Evolutionary conservation across 495 filamentous ascomycete species (phyloP).

Genomic region (Xylaria acuta): DNA sequence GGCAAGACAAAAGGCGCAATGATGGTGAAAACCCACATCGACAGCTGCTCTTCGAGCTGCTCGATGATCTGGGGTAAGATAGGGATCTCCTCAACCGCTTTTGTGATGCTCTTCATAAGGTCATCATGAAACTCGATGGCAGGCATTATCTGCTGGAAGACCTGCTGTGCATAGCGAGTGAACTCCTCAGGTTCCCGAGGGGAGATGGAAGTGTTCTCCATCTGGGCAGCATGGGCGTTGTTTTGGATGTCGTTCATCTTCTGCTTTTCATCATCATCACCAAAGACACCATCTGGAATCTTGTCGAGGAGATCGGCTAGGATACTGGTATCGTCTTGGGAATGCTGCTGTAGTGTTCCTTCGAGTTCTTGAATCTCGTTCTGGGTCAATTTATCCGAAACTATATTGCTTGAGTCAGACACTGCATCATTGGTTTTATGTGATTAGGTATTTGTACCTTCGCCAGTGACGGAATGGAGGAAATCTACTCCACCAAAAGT

Average conservation of each 20-base stretch:
- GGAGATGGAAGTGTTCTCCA: slow-evolving; percentile 68
- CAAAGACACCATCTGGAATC: slow-evolving; percentile 78
- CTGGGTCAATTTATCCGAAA: slow-evolving; percentile 86
- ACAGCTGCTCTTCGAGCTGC: slow-evolving; percentile 78
- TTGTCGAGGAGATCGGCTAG: slow-evolving; percentile 78
- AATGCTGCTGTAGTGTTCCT: slow-evolving; percentile 68
- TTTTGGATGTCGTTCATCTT: slow-evolving; percentile 69
- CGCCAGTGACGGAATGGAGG: slow-evolving; percentile 86
- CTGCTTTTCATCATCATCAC: slow-evolving; percentile 68
- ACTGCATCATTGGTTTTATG: background rate
- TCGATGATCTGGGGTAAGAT: slow-evolving; percentile 79
- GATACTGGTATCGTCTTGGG: slow-evolving; percentile 64
- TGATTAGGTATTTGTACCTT: slow-evolving; percentile 48
- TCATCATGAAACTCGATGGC: slow-evolving; percentile 88
- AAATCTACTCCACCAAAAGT: slow-evolving; percentile 91
- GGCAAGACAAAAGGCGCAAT: slow-evolving; percentile 86
- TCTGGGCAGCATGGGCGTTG: slow-evolving; percentile 71
- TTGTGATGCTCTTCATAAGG: slow-evolving; percentile 76
- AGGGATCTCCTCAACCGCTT: slow-evolving; percentile 80
- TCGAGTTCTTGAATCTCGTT: slow-evolving; percentile 85
- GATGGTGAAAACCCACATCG: slow-evolving; percentile 83
- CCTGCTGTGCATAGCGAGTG: slow-evolving; percentile 67
- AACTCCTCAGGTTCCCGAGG: slow-evolving; percentile 80
- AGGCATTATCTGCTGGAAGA: slow-evolving; percentile 79
- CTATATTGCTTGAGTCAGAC: slow-evolving; percentile 30